These are phyloP conservation scores for Jaapia argillacea DNA, from an alignment of 768 basidiomycete species.

Conservation along the genomic window DNA sequence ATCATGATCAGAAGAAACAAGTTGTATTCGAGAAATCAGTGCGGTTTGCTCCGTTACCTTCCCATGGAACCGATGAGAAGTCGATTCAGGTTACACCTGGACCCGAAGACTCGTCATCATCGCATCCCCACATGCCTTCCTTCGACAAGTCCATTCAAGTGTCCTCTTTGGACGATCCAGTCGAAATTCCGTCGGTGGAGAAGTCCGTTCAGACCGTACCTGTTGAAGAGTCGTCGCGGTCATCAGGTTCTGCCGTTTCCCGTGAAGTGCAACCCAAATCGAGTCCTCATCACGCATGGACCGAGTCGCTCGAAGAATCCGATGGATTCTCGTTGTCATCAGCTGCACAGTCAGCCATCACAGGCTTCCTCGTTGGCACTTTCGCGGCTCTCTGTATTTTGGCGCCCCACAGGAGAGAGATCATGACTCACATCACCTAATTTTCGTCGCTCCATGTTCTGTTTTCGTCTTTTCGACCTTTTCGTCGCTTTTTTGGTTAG, in stretches of 20 bases:
- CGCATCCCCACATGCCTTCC: too few species aligned
- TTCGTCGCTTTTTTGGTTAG: too few species aligned
- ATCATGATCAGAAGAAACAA: not conserved
- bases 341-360: slow-evolving; percentile 38
- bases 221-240: too few species aligned
- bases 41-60: too few species aligned
- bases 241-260: slow-evolving; percentile 3
- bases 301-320: not conserved
- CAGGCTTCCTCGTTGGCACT: slow-evolving; percentile 52
- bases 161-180: not conserved
- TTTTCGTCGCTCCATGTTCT: too few species aligned
- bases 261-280: slow-evolving; percentile 4
- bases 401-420: slow-evolving; percentile 35
- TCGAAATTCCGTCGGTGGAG: not conserved
- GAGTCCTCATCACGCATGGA: slow-evolving; percentile 13
- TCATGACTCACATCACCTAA: slow-evolving; percentile 29
- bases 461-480: too few species aligned
- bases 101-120: not conserved
- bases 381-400: slow-evolving; percentile 43
- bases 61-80: not conserved
- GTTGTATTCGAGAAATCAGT: not conserved
- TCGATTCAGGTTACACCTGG: not conserved
- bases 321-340: slow-evolving; percentile 8
- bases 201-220: not conserved
- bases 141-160: not conserved